Base-by-base conservation (phyloP, 2,329 filamentous ascomycete species). In the Alternaria ethzedia region DNA sequence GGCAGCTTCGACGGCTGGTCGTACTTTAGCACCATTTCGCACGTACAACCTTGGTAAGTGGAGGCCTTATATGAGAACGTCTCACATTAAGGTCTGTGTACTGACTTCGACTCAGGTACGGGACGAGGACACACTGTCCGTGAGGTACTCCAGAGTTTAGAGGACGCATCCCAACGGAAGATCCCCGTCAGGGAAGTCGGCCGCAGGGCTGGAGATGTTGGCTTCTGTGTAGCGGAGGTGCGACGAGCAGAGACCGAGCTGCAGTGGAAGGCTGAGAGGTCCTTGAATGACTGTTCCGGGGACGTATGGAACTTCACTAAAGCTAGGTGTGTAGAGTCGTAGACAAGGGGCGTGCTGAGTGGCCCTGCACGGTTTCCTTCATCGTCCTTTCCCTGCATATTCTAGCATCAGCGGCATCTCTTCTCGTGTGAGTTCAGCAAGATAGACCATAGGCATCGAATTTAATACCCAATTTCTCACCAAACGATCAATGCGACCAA, bases 81-180 rank as follows among this genome's bases (percentile, higher is more conserved):
- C 11, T 25, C 12, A 26, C 23, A 25, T 1, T 5, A 9, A 41
- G 23, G 3, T 25, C 10, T 5, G 36, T 13, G 55, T 21, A 26
- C 67, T 77, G 54, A 77, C 66, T 23, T 15, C 6, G 9, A 7
- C 6, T 26, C 30, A 78, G 81, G 81, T 21, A 82, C 81, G 23
- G 81, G 81, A 21, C 70, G 70, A 59, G 81, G 81, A 17, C 79
- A 81, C 52, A 81, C 80, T 11, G 81, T 83, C n/a, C 77, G 77
- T 6, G 81, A 82, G 67, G 80, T 83, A 9, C 76, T 82, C 11
- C 66, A 73, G 8, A 79, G 79, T 49, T 71, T 83, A 23, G 75
- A 82, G 63, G 68, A 72, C 20, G 79, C 79, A 11, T 78, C 80
- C 6, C 68, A 72, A 36, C 67, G 73, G 32, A 71, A 59, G 13